These are phyloP conservation scores for Euphorbia schlechtendalii DNA, from an alignment of 441 rosid species.

Conservation along the genomic window DNA sequence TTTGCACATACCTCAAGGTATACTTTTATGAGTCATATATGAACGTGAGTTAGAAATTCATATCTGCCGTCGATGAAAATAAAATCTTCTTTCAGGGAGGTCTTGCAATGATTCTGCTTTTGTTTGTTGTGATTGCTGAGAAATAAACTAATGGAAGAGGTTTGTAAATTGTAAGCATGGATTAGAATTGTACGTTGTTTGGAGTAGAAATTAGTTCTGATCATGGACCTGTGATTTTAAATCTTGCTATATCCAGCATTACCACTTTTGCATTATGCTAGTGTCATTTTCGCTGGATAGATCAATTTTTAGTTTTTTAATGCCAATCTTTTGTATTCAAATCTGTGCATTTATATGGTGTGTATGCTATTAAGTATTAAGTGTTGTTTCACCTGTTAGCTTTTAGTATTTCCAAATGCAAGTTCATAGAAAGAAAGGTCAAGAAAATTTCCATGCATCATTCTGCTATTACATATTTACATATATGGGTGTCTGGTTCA, in stretches of 20 bases:
- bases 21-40: no score
- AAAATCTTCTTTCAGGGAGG: neutral
- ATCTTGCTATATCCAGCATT: neutral
- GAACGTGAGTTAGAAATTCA: no score
- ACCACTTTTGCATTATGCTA: neutral
- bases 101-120: neutral
- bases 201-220: no score
- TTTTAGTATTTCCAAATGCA: neutral
- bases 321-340: neutral
- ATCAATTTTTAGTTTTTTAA: neutral
- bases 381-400: no score
- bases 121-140: no score
- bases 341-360: neutral
- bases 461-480: neutral
- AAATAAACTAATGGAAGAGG: no score
- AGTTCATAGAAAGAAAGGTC: neutral
- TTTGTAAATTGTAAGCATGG: no score
- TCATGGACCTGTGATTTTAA: neutral
- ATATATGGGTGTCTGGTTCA: neutral
- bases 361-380: neutral
- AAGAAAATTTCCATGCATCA: neutral
- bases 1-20: no score
- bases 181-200: no score
- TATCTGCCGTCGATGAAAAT: no score
- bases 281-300: neutral